Evolutionary conservation across 768 basidiomycete species (phyloP).

Genomic region (Suillus subaureus): DNA sequence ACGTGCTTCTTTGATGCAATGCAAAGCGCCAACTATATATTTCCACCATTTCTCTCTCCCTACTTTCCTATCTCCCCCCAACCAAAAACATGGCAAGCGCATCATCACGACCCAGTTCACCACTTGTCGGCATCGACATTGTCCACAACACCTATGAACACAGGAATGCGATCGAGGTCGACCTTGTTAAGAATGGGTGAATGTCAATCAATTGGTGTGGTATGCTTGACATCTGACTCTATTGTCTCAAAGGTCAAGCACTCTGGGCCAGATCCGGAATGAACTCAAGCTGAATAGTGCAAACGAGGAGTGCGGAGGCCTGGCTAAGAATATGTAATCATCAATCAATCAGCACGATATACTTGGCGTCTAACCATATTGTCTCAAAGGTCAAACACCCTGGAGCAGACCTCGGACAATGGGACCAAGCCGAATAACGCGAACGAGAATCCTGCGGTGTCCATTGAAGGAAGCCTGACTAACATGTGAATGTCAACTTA

Average conservation of each 20-base stretch:
- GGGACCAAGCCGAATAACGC: too few relatives aligned
- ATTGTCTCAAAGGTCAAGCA: not conserved
- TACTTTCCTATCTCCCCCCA: not conserved
- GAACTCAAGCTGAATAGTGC: too few relatives aligned
- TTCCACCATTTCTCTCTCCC: not conserved
- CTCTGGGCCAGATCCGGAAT: too few relatives aligned
- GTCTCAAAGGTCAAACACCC: too few relatives aligned
- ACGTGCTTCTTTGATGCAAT: not conserved
- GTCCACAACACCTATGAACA: not conserved
- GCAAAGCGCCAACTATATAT: not conserved
- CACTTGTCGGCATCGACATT: not conserved
- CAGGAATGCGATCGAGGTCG: not conserved
- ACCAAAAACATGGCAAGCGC: not conserved
- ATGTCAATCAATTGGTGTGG: not conserved
- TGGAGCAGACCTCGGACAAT: slow-evolving; percentile 34
- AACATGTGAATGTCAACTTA: not conserved
- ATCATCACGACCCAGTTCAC: not conserved
- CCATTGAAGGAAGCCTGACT: not conserved
- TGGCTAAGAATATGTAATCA: too few relatives aligned
- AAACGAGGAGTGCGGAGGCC: too few relatives aligned
- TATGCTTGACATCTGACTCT: not conserved
- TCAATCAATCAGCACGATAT: too few relatives aligned
- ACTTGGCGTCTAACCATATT: too few relatives aligned
- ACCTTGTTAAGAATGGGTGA: not conserved
- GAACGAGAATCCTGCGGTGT: not conserved